Percentiles rank a stretch among this genome's conserved stretches.
Evolutionary conservation across 108 stramenopile genomes (phyloP).

Genomic region (Pseudonitzschia pungens): DNA sequence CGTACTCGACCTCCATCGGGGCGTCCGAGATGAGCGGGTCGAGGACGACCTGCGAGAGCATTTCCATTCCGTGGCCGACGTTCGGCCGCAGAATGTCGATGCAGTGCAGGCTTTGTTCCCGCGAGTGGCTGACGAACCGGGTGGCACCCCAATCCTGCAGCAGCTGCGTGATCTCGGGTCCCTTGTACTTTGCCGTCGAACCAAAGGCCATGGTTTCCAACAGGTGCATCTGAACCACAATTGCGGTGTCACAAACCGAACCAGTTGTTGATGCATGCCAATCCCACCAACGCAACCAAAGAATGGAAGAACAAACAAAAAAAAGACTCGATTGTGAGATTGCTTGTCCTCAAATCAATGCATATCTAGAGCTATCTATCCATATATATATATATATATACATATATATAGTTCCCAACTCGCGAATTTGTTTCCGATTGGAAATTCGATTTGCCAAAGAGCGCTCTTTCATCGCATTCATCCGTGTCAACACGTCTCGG

Average conservation of each 20-base stretch:
- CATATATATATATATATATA: no score
- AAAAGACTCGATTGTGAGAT: no score
- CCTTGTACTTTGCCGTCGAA: slow-evolving; percentile 48
- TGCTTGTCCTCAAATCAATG: no score
- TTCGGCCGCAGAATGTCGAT: slow-evolving; percentile 92
- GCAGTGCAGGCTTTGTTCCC: slow-evolving; percentile 93
- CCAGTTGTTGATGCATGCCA: no score
- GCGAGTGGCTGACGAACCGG: slow-evolving; percentile 74
- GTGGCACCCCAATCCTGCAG: slow-evolving; percentile 75
- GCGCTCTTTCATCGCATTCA: no score
- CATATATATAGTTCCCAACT: no score
- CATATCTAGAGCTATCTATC: no score
- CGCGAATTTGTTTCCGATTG: no score
- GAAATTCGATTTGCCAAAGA: no score
- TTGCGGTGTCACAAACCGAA: slow-evolving; percentile 30
- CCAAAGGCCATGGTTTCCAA: slow-evolving; percentile 93
- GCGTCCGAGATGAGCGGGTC: slow-evolving; percentile 55
- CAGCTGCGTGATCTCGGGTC: slow-evolving; percentile 47
- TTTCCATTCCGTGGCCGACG: slow-evolving; percentile 68
- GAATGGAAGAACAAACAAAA: background rate
- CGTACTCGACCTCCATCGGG: slow-evolving; percentile 57
- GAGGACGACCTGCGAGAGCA: slow-evolving; percentile 74
- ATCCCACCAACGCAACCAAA: background rate
- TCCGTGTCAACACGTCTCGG: no score
- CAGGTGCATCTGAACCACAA: slow-evolving; percentile 73